Conservation (phyloP, 2,329 filamentous ascomycete genomes). For the Epichloe bromicola region DNA sequence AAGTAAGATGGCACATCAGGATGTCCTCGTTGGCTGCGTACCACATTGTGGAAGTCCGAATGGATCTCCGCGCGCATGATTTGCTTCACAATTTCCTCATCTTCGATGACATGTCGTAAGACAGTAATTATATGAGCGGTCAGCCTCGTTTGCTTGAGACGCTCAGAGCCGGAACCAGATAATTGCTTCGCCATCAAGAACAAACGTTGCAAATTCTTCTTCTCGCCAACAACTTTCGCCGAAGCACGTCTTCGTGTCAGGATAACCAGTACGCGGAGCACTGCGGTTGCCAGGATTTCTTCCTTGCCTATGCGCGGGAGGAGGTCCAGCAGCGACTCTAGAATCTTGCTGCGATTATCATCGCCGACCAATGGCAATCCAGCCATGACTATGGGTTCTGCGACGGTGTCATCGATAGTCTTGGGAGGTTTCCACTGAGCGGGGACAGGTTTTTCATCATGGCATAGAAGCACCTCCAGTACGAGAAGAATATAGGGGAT, state of each 20-base stretch:
- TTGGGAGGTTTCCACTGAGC: slow-evolving; percentile 55
- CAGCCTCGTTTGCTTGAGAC: slow-evolving; percentile 45
- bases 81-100: slow-evolving; percentile 79
- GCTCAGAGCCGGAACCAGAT: slow-evolving; percentile 62
- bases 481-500: slow-evolving; percentile 83
- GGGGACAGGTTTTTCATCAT: slow-evolving; percentile 70
- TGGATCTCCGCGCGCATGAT: slow-evolving; percentile 86
- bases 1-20: slow-evolving; percentile 63
- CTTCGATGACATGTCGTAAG: slow-evolving; percentile 84
- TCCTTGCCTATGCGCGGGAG: slow-evolving; percentile 82
- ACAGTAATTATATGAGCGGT: slow-evolving; percentile 65
- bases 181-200: slow-evolving; percentile 96
- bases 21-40: slow-evolving; percentile 34
- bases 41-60: slow-evolving; percentile 52
- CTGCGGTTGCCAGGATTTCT: slow-evolving; percentile 67
- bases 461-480: slow-evolving; percentile 77
- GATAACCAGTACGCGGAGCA: slow-evolving; percentile 74
- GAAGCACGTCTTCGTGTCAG: slow-evolving; percentile 68
- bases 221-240: slow-evolving; percentile 68
- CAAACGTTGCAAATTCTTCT: slow-evolving; percentile 74
- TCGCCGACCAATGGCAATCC: slow-evolving; percentile 42
- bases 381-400: slow-evolving; percentile 46
- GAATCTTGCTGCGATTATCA: slow-evolving; percentile 55
- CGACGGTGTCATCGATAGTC: slow-evolving; percentile 33
- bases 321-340: slow-evolving; percentile 68